Base-by-base conservation (phyloP, 2,329 filamentous ascomycete species). In the Scedosporium dehoogii region DNA sequence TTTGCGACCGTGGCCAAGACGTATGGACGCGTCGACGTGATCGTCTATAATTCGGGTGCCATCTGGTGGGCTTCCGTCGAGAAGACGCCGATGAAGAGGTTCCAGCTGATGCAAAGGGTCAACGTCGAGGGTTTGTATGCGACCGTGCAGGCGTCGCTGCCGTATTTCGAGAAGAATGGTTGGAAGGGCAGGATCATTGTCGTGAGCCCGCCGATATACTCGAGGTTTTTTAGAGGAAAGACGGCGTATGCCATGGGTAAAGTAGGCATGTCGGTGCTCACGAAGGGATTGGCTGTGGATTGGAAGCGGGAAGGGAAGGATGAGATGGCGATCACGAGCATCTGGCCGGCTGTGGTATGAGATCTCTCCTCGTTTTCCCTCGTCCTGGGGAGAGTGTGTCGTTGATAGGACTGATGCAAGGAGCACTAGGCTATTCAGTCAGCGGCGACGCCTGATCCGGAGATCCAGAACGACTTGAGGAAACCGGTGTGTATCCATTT, bases 131-230 rank as follows among this genome's bases (percentile, higher is more conserved):
- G 91, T 0, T 77, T 96, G 0, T 96, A 96, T 73, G 87, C 81
- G 18, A 80, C 81, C 3, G 70, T 94, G 5, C 88, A 92, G 68
- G 85, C 86, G 4, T 75, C 80, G 2, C 78, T 94, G 21, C 90
- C 90, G 2, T 78, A 87, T 64, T 86, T 93, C 64, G 64, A 76
- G 69, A 38, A 25, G 18, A 0, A 81, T 79, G 74, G 65, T 16
- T 48, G 51, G 58, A 79, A 76, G 27, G 89, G 85, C 0, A 75
- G 91, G 27, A 84, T 96, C 65, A 77, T 96, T 56, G 88, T 94
- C 62, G 88, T 96, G 62, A 89, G 86, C 69, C 91, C 91, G 25
- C 91, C 91, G 1, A 92, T 96, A 63, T 96, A 96, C 73, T 89
- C 85, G 65, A 81, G 91, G 33, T 96, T 96, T 74, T 92, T 94